Evolutionary conservation across 78 protist genomes (phyloP).

Genomic region (Isochrysis galbana): DNA sequence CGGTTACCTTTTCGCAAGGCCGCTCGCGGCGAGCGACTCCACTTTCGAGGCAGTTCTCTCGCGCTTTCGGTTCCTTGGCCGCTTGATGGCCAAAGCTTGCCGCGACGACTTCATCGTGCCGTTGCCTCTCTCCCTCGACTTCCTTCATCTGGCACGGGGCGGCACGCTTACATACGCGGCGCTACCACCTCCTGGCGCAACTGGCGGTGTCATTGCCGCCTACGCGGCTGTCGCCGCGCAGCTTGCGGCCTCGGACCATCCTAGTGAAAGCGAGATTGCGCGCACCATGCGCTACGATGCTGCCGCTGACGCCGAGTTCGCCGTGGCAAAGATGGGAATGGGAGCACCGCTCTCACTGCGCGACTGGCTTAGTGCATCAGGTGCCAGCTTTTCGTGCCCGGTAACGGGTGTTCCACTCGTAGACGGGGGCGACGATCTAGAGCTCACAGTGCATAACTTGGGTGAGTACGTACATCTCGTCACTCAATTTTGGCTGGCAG

Average conservation of each 20-base stretch:
- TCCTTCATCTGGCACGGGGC: neutral
- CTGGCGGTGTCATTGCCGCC: neutral
- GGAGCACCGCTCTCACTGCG: neutral
- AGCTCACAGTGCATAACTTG: neutral
- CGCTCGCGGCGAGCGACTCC: neutral
- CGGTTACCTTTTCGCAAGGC: neutral
- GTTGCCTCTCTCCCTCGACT: neutral
- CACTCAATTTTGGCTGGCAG: neutral
- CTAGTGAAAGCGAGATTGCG: neutral
- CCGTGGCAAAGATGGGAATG: neutral
- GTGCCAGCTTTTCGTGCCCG: neutral
- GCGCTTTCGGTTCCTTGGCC: constrained; percentile 1
- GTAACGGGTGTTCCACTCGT: neutral
- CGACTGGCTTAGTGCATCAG: neutral
- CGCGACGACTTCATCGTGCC: constrained; percentile 19
- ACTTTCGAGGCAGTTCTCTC: neutral
- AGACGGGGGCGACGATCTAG: neutral
- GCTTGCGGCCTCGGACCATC: neutral
- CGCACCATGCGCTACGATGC: neutral
- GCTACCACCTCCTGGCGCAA: constrained; percentile 11
- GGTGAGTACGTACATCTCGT: neutral
- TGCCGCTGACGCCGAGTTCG: neutral
- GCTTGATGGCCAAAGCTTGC: neutral
- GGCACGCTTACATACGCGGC: neutral
- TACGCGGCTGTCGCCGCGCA: neutral